phyloP scores from a whole-genome alignment of 192 early-diverging fungal genomes.

The Cladochytrium replicatum region DNA sequence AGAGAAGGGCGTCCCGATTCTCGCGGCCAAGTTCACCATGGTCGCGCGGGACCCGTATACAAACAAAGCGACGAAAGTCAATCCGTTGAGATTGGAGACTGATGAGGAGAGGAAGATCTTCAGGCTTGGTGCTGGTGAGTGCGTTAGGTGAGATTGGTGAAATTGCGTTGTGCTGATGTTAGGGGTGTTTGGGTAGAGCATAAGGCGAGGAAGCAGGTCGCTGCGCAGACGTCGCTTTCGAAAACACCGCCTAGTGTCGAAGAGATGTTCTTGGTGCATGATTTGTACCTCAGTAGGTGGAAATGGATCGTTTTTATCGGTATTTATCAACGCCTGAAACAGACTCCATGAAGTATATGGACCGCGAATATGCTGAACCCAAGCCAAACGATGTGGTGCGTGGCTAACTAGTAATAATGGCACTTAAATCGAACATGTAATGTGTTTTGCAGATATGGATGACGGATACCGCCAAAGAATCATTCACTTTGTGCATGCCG shows the following conservation, averaged over 20 bases:
- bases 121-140: constrained; percentile 51
- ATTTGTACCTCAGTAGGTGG: constrained; percentile 67
- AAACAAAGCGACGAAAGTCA: constrained; percentile 58
- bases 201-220: constrained; percentile 40
- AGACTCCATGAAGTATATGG: constrained; percentile 51
- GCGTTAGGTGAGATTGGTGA: no score
- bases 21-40: constrained; percentile 82
- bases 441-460: constrained; percentile 47
- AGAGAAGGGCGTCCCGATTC: constrained; percentile 40
- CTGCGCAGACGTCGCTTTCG: constrained; percentile 38
- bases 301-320: no score
- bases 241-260: constrained; percentile 67
- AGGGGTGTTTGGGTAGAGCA: constrained; percentile 22
- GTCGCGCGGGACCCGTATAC: constrained; percentile 66
- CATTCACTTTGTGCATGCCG: constrained; percentile 59
- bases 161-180: neutral
- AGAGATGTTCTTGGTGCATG: constrained; percentile 65
- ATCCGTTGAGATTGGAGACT: constrained; percentile 60
- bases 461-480: constrained; percentile 64
- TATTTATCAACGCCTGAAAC: no score
- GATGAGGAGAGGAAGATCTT: constrained; percentile 65
- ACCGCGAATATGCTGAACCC: constrained; percentile 8
- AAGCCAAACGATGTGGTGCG: constrained; percentile 14
- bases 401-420: constrained; percentile 1
- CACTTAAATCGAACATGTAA: no score